Base-by-base conservation (phyloP, 257 asterid species). In the Agastache rugosa region DNA sequence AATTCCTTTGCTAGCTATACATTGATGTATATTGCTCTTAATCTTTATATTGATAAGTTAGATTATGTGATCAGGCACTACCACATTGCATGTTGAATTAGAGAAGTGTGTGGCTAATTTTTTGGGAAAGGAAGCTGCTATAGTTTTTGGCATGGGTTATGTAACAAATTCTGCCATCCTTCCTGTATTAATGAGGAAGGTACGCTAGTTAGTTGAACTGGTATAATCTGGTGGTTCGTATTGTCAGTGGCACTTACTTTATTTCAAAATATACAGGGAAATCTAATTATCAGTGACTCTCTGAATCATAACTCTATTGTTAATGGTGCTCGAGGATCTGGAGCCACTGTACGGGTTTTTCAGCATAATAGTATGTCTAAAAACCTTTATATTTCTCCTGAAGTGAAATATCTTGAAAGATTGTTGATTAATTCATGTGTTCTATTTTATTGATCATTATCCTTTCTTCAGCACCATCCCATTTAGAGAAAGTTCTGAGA, bases 301-400 rank as follows among this genome's bases (percentile, higher is more conserved):
- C 77, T 95, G 78, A 95, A 95, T 83, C 99, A 95, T 80, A 95
- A 95, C 82, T 95, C 99, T 22, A 95, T 92, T 47, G 98, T 95
- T 60, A 95, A 92, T 79, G 99, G 99, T 25, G 99, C 99, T 50
- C 91, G 99, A 75, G 99, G 99, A 60, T 92, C 98, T 69, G 97
- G 98, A 75, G 99, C 98, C 65, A 89, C 98, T 66, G 72, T 95
- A 77, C 89, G 97, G 64, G 98, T 95, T 67, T 95, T 95, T 73
- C 99, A 92, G 87, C 99, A 95, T 78, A 95, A 95, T 81, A 92
- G 98, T 95, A 76, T 72, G 94, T 82, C 58, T 69, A 42, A 44
- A 50, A 54, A 50, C 59, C 59, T 39, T 54, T 54, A 63, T 80
- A 9, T 66, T 3, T 41, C 11, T 69, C 51, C 37, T 44, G 67